phyloP scores from a whole-genome alignment of 805 yeast species.

The Cyberlindnera sargentensis region DNA sequence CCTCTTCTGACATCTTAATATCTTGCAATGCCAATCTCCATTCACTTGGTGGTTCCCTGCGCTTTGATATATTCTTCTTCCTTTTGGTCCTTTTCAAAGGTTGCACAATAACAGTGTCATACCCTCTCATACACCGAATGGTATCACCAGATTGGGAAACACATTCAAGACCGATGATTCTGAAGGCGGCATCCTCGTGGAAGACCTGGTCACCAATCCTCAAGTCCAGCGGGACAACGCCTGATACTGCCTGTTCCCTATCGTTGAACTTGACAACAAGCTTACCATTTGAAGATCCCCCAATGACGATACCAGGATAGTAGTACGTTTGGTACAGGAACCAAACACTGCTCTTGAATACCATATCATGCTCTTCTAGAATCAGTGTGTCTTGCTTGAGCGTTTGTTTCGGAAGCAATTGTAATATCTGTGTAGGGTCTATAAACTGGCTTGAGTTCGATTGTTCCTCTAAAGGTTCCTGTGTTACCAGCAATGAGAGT shows the following conservation, averaged over 20 bases:
- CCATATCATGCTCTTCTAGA: constrained; percentile 24
- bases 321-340: constrained; percentile 40
- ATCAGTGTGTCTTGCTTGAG: constrained; percentile 5
- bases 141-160: constrained; percentile 10
- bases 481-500: constrained; percentile 1
- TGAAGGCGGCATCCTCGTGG: constrained; percentile 29
- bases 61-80: constrained; percentile 9
- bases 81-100: constrained; percentile 17
- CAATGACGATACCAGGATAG: constrained; percentile 41
- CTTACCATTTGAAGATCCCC: constrained; percentile 22
- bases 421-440: neutral
- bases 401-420: neutral
- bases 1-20: constrained; percentile 25
- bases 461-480: no score
- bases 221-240: constrained; percentile 38
- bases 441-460: neutral
- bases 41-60: constrained; percentile 7
- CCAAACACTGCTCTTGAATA: constrained; percentile 41
- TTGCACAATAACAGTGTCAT: constrained; percentile 38
- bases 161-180: constrained; percentile 41
- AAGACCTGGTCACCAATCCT: constrained; percentile 49
- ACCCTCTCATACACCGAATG: constrained; percentile 56
- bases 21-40: constrained; percentile 23
- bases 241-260: constrained; percentile 25
- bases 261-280: constrained; percentile 35